Base-by-base conservation (phyloP, 2,329 filamentous ascomycete species). In the Emergomyces orientalis region DNA sequence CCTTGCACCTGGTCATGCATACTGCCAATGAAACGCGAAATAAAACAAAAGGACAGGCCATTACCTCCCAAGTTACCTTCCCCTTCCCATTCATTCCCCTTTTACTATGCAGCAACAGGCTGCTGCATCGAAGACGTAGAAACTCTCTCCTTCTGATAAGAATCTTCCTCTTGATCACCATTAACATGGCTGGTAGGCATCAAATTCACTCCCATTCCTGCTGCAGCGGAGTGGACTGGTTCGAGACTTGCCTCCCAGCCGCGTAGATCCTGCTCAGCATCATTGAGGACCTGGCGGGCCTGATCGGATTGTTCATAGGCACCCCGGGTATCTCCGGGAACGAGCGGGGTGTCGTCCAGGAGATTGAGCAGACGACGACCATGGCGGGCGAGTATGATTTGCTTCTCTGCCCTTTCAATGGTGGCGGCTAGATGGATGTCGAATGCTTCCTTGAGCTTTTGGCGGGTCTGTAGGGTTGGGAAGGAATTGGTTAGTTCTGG, bases 341-440 rank as follows among this genome's bases (percentile, higher is more conserved):
- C 88, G 37, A 97, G 86, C 0, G 94, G 91, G 0, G 87, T 88
- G 74, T 97, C 93, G 70, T 99, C 94, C 13, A 99, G 84, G 47
- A 96, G 84, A 69, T 88, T 86, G 62, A 99, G 76, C 43, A 99
- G 84, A 52, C 91, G 87, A 62, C 91, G 88, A 25, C 91, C 93
- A 73, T 97, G 92, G 71, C 89, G 90, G 63, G 94, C 93, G 19
- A 99, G 84, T 64, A 99, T 90, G 70, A 93, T 89, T 75, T 99
- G 94, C 80, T 97, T 97, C 80, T 97, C 94, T 30, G 91, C 91
- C 39, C 93, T 89, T 80, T 99, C 94, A 69, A 99, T 96, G 25
- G 91, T 90, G 64, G 92, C 91, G 19, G 89, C 85, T 67, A 96
- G 90, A 74, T 97, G 91, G 64, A 89, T 77, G 68, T 92, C 90